Evolutionary conservation across 2,329 filamentous ascomycete species (phyloP).

Genomic region (Ceratocystis alfenasii): DNA sequence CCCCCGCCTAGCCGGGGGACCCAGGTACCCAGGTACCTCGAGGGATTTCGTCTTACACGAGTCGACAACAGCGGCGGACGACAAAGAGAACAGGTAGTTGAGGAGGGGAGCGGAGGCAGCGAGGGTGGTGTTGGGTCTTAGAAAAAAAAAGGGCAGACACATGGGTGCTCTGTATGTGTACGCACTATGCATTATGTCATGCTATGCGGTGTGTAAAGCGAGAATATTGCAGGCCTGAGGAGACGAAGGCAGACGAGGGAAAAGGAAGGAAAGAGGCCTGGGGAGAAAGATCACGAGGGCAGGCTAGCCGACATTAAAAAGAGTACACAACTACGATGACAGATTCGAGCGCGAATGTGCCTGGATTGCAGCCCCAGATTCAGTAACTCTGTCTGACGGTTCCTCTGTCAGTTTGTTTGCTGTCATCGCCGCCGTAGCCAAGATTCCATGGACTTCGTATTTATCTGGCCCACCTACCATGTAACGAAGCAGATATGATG

Average conservation of each 20-base stretch:
- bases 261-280: too few relatives aligned
- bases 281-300: conserved; percentile 5
- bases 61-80: not conserved
- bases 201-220: not conserved
- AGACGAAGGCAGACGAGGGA: not conserved
- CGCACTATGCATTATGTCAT: not conserved
- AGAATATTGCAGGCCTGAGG: not conserved
- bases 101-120: not conserved
- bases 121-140: not conserved
- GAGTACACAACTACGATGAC: not conserved
- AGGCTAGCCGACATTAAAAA: not conserved
- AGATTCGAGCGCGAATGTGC: not conserved
- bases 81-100: too few relatives aligned
- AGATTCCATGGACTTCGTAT: too few relatives aligned
- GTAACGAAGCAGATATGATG: not conserved
- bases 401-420: too few relatives aligned
- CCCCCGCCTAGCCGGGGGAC: not conserved
- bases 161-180: not conserved
- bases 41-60: conserved; percentile 10
- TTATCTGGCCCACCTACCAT: not conserved
- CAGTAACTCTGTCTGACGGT: not conserved
- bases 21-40: conserved; percentile 1
- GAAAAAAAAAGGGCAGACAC: not conserved
- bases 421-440: too few relatives aligned
- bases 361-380: not conserved